Base-by-base conservation (phyloP, 495 filamentous ascomycete species). In the Annulohypoxylon maeteangense region DNA sequence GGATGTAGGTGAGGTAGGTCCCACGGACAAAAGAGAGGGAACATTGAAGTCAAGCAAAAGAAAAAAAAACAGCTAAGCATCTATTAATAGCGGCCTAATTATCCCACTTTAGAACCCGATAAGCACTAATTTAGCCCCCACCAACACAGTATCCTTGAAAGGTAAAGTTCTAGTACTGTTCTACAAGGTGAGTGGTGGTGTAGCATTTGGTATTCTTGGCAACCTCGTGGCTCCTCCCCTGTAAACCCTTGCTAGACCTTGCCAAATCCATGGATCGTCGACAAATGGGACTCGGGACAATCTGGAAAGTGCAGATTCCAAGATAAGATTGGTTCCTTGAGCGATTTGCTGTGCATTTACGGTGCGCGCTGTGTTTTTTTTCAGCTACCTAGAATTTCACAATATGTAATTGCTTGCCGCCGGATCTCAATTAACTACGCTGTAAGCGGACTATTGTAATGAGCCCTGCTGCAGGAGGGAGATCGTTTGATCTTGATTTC, bases 321-420 rank as follows among this genome's bases (percentile, higher is more conserved):
- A 40, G 57, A 71, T 67, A 6, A 71, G 68, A 67, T 71, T 67
- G 63, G 69, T 34, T 36, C 18, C 42, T 53, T 20, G 34, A 50
- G 1, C 14, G 14, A 54, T 55, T 32, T 65, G 20, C 50, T 58
- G 62, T 53, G 64, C 25, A 34, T 62, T 62, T n/a, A 12, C 36
- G 36, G 36, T 40, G 36, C 36, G 14, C 27, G 27, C 3, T 29
- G 27, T 29, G 6, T 6, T 40, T 40, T 40, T 36, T 59, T 72
- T 68, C 70, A 72, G 70, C 70, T 65, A 47, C n/a, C n/a, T n/a
- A n/a, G n/a, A n/a, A n/a, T 57, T 57, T 45, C 55, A 68, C 56
- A 68, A 29, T 50, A 31, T n/a, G n/a, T n/a, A 18, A 31, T 64
- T 56, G n/a, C 38, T 68, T 71, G 44, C 38, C 20, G 65, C 55